A percentile compares a stretch with the other conserved stretches of the same genome.
Evolutionary conservation across 441 rosid genomes (phyloP).

Genomic region (Sinapis alba): DNA sequence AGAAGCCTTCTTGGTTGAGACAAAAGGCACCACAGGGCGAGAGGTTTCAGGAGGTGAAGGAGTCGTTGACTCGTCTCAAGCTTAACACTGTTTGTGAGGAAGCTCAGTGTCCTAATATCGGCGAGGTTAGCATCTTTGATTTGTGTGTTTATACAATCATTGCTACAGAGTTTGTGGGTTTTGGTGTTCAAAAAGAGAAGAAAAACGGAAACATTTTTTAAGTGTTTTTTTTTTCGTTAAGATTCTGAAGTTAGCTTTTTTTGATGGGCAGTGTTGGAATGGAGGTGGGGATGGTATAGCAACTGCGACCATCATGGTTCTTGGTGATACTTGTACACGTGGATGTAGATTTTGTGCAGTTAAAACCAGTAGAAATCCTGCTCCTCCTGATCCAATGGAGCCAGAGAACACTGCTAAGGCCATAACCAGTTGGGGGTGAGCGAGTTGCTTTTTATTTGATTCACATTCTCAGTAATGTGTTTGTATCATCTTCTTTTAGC

Average conservation of each 20-base stretch:
- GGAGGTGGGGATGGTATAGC: constrained; percentile 98
- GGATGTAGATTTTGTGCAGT: constrained; percentile 99
- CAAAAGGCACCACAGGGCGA: constrained; percentile 94
- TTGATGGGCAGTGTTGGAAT: constrained; percentile 85
- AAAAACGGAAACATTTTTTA: not conserved
- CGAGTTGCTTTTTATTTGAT: constrained; percentile 28
- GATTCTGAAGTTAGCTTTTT: constrained; percentile 1
- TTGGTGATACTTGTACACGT: constrained; percentile 98
- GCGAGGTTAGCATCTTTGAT: constrained; percentile 56
- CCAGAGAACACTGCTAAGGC: constrained; percentile 94
- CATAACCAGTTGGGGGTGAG: constrained; percentile 91
- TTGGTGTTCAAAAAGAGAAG: not conserved
- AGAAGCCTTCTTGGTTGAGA: constrained; percentile 88
- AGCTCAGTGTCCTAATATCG: constrained; percentile 97
- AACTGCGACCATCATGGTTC: constrained; percentile 95
- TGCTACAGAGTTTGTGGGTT: constrained; percentile 4
- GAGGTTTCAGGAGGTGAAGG: constrained; percentile 75
- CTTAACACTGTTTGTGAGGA: constrained; percentile 96
- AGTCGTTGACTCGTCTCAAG: constrained; percentile 68
- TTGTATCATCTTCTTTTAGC: not conserved
- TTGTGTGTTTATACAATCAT: not conserved
- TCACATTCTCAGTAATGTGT: not conserved
- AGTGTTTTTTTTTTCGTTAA: not conserved
- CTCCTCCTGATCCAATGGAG: constrained; percentile 94
- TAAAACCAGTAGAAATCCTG: constrained; percentile 91